A percentile compares a stretch with the other conserved stretches of the same genome.
phyloP scores from a whole-genome alignment of 140 eudicot species.

The Flaveria floridana region DNA sequence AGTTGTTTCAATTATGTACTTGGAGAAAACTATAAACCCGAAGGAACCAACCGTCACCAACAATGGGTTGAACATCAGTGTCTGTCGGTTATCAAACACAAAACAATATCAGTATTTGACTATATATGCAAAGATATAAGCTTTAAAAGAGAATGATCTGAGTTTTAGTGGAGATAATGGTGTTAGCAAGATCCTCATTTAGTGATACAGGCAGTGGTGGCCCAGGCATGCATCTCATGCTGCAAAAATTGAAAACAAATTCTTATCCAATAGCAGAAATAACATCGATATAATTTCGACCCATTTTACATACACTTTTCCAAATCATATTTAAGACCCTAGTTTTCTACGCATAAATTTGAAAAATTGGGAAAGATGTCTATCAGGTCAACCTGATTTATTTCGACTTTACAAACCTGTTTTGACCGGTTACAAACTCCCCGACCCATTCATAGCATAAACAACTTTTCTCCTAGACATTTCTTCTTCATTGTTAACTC shows the following conservation, averaged over 20 bases:
- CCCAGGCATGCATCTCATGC: conserved; percentile 77
- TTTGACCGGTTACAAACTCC: neutral
- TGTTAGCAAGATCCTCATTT: conserved; percentile 71
- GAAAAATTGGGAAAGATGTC: neutral
- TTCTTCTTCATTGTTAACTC: too few species aligned
- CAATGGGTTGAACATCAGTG: conserved; percentile 41
- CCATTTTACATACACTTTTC: neutral
- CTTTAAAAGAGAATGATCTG: conserved; percentile 40
- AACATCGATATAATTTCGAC: neutral
- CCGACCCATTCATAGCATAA: neutral
- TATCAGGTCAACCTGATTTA: neutral
- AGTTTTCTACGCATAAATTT: neutral
- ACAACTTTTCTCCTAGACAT: too few species aligned
- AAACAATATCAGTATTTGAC: conserved; percentile 19
- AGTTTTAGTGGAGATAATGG: conserved; percentile 44
- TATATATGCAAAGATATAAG: neutral
- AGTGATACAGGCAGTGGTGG: conserved; percentile 64
- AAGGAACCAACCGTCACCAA: conserved; percentile 31
- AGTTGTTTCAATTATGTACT: conserved; percentile 29
- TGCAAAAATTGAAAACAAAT: conserved; percentile 35
- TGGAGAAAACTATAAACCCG: conserved; percentile 26
- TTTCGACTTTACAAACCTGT: neutral
- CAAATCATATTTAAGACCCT: neutral
- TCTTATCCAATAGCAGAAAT: neutral
- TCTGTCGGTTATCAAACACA: conserved; percentile 27